phyloP scores from a whole-genome alignment of 1,284 basidiomycete species.

The Flammula alnicola region DNA sequence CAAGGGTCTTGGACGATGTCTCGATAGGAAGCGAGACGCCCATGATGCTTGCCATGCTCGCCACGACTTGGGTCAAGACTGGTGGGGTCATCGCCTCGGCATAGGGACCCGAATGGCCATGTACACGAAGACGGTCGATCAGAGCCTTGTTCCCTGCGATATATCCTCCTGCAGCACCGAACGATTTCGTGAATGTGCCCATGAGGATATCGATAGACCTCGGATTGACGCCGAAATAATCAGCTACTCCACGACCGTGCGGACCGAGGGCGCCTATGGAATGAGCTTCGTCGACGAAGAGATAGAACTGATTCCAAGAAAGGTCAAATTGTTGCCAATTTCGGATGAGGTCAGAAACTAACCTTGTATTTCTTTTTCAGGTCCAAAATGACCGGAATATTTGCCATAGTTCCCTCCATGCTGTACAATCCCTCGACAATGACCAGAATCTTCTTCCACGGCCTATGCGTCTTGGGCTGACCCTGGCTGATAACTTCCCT shows the following conservation, averaged over 20 bases:
- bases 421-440: slow-evolving; percentile 97
- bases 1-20: slow-evolving; percentile 21
- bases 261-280: slow-evolving; percentile 96
- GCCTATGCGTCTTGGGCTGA: slow-evolving; percentile 95
- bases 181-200: slow-evolving; percentile 99
- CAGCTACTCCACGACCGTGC: slow-evolving; percentile 91
- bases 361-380: slow-evolving; percentile 98
- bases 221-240: slow-evolving; percentile 93
- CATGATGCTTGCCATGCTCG: slow-evolving; percentile 97
- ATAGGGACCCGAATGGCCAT: slow-evolving; percentile 87
- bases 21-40: slow-evolving; percentile 66
- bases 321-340: slow-evolving; percentile 17
- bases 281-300: slow-evolving; percentile 97
- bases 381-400: slow-evolving; percentile 84
- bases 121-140: slow-evolving; percentile 82
- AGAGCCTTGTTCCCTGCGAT: slow-evolving; percentile 84
- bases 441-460: slow-evolving; percentile 98
- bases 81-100: slow-evolving; percentile 92
- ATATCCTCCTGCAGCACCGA: slow-evolving; percentile 97
- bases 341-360: slow-evolving; percentile 19
- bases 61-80: slow-evolving; percentile 89
- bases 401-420: slow-evolving; percentile 96
- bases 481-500: slow-evolving; percentile 96
- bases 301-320: slow-evolving; percentile 75
- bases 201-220: slow-evolving; percentile 90